phyloP scores from a whole-genome alignment of 192 early-diverging fungal genomes.

The Backusella macrospora region DNA sequence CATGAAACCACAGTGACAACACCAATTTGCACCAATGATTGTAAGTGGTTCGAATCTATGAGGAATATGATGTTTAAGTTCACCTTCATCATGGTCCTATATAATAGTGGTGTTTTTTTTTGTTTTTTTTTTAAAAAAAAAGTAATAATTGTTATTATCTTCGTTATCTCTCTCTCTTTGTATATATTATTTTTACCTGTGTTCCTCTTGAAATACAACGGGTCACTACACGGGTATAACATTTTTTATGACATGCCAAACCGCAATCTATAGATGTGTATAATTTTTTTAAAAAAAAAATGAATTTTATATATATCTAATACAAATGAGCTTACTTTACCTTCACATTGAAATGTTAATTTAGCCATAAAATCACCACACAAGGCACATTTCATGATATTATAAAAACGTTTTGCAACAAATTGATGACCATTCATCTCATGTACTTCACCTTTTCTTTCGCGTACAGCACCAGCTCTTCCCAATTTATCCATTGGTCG shows the following conservation, averaged over 20 bases:
- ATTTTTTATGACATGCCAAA: conserved; percentile 92
- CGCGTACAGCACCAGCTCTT: conserved; percentile 75
- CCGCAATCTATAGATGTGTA: conserved; percentile 71
- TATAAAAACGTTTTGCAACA: conserved; percentile 84
- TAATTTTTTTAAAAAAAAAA: neutral
- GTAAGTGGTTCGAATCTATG: conserved; percentile 89
- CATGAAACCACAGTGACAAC: conserved; percentile 97
- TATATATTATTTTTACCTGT: neutral
- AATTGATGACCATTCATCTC: conserved; percentile 95
- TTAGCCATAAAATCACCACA: conserved; percentile 93
- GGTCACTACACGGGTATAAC: conserved; percentile 78
- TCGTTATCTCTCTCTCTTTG: too few relatives aligned
- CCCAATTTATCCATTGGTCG: conserved; percentile 64
- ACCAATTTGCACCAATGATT: conserved; percentile 92
- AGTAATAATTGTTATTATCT: neutral
- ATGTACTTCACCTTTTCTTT: conserved; percentile 77
- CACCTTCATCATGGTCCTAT: conserved; percentile 65
- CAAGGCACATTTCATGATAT: conserved; percentile 96
- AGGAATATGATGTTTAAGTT: conserved; percentile 91
- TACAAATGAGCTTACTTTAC: conserved; percentile 38
- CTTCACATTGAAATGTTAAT: conserved; percentile 88
- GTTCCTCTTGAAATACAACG: conserved; percentile 74
- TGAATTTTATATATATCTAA: neutral
- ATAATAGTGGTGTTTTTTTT: neutral
- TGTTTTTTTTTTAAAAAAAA: too few relatives aligned